Conservation (phyloP, 2,329 filamentous ascomycete species). For the Diaporthe caulivora region DNA sequence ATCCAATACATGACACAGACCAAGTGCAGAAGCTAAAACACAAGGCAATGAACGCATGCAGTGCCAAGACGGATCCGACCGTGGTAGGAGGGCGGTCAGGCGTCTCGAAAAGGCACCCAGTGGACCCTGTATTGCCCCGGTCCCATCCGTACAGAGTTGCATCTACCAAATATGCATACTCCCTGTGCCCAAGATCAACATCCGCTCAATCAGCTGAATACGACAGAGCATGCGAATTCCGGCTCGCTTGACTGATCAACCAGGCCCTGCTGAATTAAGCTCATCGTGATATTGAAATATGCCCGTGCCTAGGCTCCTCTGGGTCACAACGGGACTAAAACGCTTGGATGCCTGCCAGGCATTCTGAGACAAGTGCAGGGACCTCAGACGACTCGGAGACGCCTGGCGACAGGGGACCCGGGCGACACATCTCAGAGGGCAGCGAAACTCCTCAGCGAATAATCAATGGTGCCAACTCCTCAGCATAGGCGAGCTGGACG, state of each 20-base stretch:
- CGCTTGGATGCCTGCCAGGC: conserved; percentile 25
- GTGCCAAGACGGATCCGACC: conserved; percentile 28
- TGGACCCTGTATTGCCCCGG: conserved; percentile 10
- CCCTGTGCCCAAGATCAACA: neutral
- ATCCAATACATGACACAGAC: conserved; percentile 25
- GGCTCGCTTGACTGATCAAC: conserved; percentile 13
- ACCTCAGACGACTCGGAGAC: conserved; percentile 30
- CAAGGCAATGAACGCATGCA: conserved; percentile 18
- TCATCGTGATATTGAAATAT: neutral
- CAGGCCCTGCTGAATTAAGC: neutral
- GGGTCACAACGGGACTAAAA: conserved; percentile 16
- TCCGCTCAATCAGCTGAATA: neutral
- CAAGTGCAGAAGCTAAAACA: conserved; percentile 24
- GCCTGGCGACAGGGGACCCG: conserved; percentile 24
- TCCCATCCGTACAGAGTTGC: neutral
- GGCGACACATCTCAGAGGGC: neutral
- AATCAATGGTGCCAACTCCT: neutral
- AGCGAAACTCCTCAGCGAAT: neutral
- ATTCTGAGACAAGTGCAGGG: conserved; percentile 26
- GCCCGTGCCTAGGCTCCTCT: neutral
- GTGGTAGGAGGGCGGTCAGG: conserved; percentile 15
- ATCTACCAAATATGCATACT: conserved; percentile 8
- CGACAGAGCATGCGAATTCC: neutral
- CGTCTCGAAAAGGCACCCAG: conserved; percentile 6
- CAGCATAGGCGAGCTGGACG: neutral